These are phyloP conservation scores for Cryphonectria carpinicola DNA, from an alignment of 2,329 filamentous ascomycete species.

Conservation along the genomic window DNA sequence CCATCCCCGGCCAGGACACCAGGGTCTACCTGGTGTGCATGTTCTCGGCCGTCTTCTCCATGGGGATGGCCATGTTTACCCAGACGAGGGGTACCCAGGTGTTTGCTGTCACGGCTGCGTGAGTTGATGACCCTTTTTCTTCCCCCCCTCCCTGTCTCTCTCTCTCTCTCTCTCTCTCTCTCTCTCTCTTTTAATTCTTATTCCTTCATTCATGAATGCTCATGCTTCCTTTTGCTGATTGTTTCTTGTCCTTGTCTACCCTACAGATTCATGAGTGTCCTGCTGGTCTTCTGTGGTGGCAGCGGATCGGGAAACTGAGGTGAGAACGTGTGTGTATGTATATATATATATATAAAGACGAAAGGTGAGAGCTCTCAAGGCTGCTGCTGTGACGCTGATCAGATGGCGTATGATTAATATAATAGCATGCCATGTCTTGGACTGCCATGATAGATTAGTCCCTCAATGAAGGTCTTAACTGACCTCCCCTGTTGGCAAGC, in stretches of 20 bases:
- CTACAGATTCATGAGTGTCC: neutral
- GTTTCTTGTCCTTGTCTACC: neutral
- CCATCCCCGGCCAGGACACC: conserved; percentile 27
- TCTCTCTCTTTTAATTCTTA: too few relatives aligned
- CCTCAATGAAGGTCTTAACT: too few relatives aligned
- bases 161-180: neutral
- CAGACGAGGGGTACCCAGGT: conserved; percentile 37
- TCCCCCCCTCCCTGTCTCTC: neutral
- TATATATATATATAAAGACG: too few relatives aligned
- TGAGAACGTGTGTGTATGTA: neutral
- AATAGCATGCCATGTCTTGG: too few relatives aligned
- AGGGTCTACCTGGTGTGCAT: conserved; percentile 34
- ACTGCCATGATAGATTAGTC: too few relatives aligned
- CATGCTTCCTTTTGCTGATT: neutral
- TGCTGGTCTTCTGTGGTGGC: neutral
- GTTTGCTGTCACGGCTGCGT: conserved; percentile 37
- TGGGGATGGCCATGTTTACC: conserved; percentile 34
- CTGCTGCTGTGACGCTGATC: too few relatives aligned
- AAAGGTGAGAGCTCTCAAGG: too few relatives aligned
- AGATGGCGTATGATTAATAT: too few relatives aligned
- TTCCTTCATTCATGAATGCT: neutral
- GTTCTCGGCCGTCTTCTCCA: conserved; percentile 36
- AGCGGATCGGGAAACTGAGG: neutral
- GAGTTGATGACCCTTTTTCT: neutral
- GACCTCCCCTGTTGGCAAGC: too few relatives aligned